Evolutionary conservation across 2,329 filamentous ascomycete species (phyloP).

Genomic region (Shiraia sp.): DNA sequence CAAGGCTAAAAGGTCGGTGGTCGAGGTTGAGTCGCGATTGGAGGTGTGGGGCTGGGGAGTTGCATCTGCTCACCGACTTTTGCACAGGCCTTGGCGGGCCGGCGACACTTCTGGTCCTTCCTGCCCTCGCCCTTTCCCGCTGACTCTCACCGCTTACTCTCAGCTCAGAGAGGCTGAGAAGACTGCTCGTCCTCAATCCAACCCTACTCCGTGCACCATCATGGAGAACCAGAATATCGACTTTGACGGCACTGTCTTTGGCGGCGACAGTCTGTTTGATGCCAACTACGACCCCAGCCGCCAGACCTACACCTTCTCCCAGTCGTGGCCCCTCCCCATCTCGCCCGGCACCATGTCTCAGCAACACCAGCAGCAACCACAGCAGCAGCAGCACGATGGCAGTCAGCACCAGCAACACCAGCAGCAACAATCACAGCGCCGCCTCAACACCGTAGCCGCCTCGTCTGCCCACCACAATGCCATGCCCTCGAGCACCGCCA

Average conservation of each 20-base stretch:
- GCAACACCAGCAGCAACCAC: slow-evolving; percentile 17
- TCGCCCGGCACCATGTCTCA: slow-evolving; percentile 42
- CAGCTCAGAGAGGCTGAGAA: slow-evolving; percentile 43
- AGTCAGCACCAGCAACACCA: slow-evolving; percentile 12
- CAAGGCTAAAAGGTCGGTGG: not conserved
- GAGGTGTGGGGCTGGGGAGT: slow-evolving; percentile 11
- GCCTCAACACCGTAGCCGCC: slow-evolving; percentile 32
- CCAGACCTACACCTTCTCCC: slow-evolving; percentile 34
- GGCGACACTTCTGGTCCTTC: slow-evolving; percentile 6
- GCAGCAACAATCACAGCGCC: slow-evolving; percentile 22
- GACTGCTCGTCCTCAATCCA: slow-evolving; percentile 1
- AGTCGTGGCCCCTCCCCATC: slow-evolving; percentile 45
- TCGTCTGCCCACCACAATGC: slow-evolving; percentile 25
- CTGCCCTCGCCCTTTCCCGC: slow-evolving; percentile 21
- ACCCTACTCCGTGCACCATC: slow-evolving; percentile 23
- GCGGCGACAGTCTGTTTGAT: slow-evolving; percentile 46
- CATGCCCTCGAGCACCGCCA: slow-evolving; percentile 29
- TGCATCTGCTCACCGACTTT: slow-evolving; percentile 12
- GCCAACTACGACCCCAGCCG: slow-evolving; percentile 43
- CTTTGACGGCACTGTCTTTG: slow-evolving; percentile 40
- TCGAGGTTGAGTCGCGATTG: slow-evolving; percentile 7
- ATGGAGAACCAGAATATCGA: slow-evolving; percentile 51
- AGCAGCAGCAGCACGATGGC: slow-evolving; percentile 9
- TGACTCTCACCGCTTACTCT: slow-evolving; percentile 32
- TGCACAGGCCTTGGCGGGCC: slow-evolving; percentile 12